Percentiles rank a stretch among this genome's conserved stretches.
Evolutionary conservation across 805 yeast species (phyloP).

Genomic region (Starmerella scarabaei): DNA sequence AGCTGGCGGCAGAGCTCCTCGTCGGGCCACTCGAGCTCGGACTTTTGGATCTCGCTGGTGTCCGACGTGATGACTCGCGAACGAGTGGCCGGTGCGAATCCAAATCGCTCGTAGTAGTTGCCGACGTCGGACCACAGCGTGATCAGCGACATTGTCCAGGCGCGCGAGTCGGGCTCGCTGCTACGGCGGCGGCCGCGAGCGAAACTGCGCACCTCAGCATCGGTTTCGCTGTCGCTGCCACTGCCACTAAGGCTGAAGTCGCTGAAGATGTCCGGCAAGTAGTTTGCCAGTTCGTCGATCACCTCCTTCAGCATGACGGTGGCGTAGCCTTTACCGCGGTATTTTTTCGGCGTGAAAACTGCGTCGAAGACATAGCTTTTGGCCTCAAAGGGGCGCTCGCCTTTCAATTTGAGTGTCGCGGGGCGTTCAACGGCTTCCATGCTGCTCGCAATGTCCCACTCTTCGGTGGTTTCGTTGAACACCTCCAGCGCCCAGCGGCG

Average conservation of each 20-base stretch:
- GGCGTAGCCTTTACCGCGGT: constrained; percentile 48
- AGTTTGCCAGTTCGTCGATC: constrained; percentile 14
- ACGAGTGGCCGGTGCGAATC: constrained; percentile 25
- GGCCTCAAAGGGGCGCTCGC: constrained; percentile 15
- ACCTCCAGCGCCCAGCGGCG: constrained; percentile 23
- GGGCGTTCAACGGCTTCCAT: constrained; percentile 36
- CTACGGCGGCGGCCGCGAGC: too few species aligned
- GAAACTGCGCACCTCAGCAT: not conserved
- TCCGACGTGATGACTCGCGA: constrained; percentile 2
- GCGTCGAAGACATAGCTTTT: constrained; percentile 36
- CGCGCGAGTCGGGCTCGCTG: too few species aligned
- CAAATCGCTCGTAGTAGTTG: constrained; percentile 49
- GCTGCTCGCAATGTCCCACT: constrained; percentile 28
- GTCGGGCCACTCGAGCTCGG: constrained; percentile 2
- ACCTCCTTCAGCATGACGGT: constrained; percentile 31
- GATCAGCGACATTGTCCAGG: too few species aligned
- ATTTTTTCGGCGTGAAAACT: constrained; percentile 39
- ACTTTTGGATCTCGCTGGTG: not conserved
- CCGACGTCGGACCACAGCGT: constrained; percentile 65
- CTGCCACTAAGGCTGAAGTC: too few species aligned
- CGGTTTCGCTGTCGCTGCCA: constrained; percentile 16
- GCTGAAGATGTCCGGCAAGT: too few species aligned
- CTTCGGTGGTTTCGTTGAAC: constrained; percentile 21
- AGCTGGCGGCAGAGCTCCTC: constrained; percentile 7
- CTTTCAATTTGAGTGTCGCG: constrained; percentile 20